phyloP scores from a whole-genome alignment of 169 alveolate species.

The Cryptosporidium tyzzeri region DNA sequence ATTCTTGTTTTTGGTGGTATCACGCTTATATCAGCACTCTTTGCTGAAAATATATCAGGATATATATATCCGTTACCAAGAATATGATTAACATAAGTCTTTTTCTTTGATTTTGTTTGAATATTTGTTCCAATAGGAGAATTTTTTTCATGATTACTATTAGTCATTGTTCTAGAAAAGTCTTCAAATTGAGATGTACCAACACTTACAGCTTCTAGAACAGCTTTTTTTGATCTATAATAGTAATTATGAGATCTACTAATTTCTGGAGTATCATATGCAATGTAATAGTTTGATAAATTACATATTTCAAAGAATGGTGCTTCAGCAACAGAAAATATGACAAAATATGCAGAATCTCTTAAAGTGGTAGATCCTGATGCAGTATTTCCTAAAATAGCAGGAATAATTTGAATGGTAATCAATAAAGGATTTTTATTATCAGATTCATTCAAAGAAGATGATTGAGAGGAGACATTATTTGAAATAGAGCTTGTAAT shows the following conservation, averaged over 20 bases:
- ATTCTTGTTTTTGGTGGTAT: conserved; percentile 68
- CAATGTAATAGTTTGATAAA: conserved; percentile 57
- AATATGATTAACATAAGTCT: conserved; percentile 30
- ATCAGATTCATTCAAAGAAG: conserved; percentile 4
- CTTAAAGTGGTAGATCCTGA: conserved; percentile 58
- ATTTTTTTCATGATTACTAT: not conserved
- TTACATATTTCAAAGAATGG: conserved; percentile 70
- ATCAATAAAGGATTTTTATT: conserved; percentile 19
- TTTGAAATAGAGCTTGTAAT: too few species aligned
- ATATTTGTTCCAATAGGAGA: not conserved
- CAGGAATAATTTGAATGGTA: conserved; percentile 65
- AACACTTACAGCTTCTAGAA: conserved; percentile 27
- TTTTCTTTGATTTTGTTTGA: conserved; percentile 4
- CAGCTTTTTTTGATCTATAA: conserved; percentile 66
- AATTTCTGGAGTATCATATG: conserved; percentile 68
- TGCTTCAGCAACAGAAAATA: conserved; percentile 71
- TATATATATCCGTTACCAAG: conserved; percentile 33
- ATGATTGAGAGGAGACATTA: too few species aligned
- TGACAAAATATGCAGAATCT: conserved; percentile 52
- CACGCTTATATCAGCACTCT: conserved; percentile 70
- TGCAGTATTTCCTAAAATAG: conserved; percentile 40
- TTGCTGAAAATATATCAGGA: conserved; percentile 73
- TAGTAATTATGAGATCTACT: conserved; percentile 60
- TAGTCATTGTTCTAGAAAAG: conserved; percentile 8
- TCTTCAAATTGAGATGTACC: conserved; percentile 7